Base-by-base conservation (phyloP, 768 basidiomycete genomes). In the Gautieria morchelliformis region DNA sequence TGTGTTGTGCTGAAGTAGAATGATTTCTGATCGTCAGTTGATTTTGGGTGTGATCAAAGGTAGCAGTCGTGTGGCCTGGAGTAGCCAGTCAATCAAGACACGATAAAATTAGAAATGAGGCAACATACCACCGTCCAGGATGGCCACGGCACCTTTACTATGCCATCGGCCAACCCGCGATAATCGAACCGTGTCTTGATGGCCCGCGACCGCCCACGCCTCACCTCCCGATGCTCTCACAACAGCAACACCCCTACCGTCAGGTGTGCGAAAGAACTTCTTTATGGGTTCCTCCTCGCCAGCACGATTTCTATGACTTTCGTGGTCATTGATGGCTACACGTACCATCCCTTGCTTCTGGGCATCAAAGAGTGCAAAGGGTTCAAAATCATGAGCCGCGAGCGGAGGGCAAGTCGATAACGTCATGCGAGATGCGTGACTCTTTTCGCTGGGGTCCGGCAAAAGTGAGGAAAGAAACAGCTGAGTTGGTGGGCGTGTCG, bases 211-310 rank as follows among this genome's bases (percentile, higher is more conserved):
- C 62, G 71, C 74, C 85, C 85, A 90, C 1, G 78, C 74, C 64
- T 90, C 86, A 6, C 84, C 71, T 4, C 81, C 80, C 42, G 75
- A 71, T 33, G 68, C 68, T 45, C 87, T 80, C 33, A 86, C 70
- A 14, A 85, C 79, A 12, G 80, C 87, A 37, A 93, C 76, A 6
- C 87, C 89, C 53, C 75, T 76, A 1, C 90, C 90, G 58, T 90
- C 85, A 1, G 88, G 85, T 3, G 89, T 91, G 59, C 90, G 77
- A 39, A 88, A 80, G 62, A 91, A 84, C 39, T 77, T 75, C 12
- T 75, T 62, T 57, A 91, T 80, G 44, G 73, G 71, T 14, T 74
- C 71, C 42, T 82, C 77, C 62, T 85, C 81, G 9, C 46, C 42
- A 53, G 70, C 69, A 20, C 70, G 66, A 37, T 72, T 61, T 27